Conservation (phyloP, 306 rosid genomes). For the Vigna trinervia region DNA sequence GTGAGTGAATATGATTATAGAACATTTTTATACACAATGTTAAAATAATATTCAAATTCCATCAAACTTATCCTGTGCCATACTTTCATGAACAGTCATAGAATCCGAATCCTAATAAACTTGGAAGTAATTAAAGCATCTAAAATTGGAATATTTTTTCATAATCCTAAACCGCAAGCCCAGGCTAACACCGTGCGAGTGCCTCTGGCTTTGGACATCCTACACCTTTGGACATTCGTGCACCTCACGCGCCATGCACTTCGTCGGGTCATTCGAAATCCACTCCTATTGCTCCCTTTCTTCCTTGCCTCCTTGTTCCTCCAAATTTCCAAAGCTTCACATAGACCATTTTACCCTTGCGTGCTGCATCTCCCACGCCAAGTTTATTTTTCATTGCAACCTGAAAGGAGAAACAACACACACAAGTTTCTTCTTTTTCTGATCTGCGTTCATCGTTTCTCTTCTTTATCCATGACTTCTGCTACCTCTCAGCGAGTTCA, state of each 20-base stretch:
- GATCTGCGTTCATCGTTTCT: constrained; percentile 47
- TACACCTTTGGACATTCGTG: constrained; percentile 5
- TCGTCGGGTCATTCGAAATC: not conserved
- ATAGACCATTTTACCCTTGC: not conserved
- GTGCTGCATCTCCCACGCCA: not conserved
- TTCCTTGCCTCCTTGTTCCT: not conserved
- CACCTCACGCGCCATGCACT: constrained; percentile 30
- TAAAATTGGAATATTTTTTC: not conserved
- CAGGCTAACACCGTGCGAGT: not conserved
- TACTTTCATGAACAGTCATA: too few species aligned
- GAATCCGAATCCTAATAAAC: not conserved
- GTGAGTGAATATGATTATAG: too few species aligned
- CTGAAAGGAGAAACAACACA: too few species aligned
- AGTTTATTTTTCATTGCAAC: constrained; percentile 17
- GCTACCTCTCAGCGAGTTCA: constrained; percentile 67
- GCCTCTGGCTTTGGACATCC: constrained; percentile 11
- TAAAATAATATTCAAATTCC: too few species aligned
- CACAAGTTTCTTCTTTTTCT: too few species aligned
- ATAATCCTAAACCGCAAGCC: not conserved
- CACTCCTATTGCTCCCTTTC: constrained; percentile 4
- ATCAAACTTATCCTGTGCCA: too few species aligned
- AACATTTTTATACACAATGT: too few species aligned
- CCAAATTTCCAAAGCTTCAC: not conserved
- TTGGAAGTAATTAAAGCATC: constrained; percentile 25
- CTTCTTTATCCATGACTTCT: constrained; percentile 55